Evolutionary conservation across 2,329 filamentous ascomycete species (phyloP).

Genomic region (Alternaria burnsii): DNA sequence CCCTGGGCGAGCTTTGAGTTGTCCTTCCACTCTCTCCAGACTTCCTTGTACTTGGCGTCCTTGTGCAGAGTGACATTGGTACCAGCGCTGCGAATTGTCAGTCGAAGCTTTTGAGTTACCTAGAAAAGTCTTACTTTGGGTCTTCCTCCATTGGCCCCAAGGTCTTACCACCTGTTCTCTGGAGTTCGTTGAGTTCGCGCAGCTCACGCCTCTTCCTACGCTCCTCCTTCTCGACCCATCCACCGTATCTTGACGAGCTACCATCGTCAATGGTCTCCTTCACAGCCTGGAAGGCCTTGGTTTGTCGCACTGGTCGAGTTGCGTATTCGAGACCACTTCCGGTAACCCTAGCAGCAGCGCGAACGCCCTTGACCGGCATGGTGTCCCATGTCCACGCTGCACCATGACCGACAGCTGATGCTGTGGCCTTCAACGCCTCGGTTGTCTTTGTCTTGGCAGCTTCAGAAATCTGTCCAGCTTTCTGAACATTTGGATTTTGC

Average conservation of each 20-base stretch:
- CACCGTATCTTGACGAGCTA: conserved; percentile 93
- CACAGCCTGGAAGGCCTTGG: conserved; percentile 90
- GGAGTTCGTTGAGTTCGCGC: conserved; percentile 69
- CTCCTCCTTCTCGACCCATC: conserved; percentile 97
- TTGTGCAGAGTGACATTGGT: conserved; percentile 96
- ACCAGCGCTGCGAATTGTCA: conserved; percentile 71
- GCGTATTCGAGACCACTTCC: conserved; percentile 90
- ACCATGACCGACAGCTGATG: conserved; percentile 85
- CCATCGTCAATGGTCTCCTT: conserved; percentile 98
- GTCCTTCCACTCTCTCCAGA: conserved; percentile 96
- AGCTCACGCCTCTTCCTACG: conserved; percentile 79
- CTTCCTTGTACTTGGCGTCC: conserved; percentile 96
- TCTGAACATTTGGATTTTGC: conserved; percentile 89
- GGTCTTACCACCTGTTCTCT: conserved; percentile 56
- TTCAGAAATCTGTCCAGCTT: conserved; percentile 83
- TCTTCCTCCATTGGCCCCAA: conserved; percentile 78
- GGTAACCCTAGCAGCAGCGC: conserved; percentile 85
- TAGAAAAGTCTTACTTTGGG: conserved; percentile 73
- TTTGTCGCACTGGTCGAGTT: conserved; percentile 93
- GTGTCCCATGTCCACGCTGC: conserved; percentile 99
- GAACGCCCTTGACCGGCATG: conserved; percentile 86
- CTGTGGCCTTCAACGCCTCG: conserved; percentile 84
- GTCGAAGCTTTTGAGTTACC: background rate
- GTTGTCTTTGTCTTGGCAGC: conserved; percentile 81
- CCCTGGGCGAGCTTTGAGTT: conserved; percentile 87